Conservation (phyloP, 2,329 filamentous ascomycete species). For the Penicillium sumatraense region DNA sequence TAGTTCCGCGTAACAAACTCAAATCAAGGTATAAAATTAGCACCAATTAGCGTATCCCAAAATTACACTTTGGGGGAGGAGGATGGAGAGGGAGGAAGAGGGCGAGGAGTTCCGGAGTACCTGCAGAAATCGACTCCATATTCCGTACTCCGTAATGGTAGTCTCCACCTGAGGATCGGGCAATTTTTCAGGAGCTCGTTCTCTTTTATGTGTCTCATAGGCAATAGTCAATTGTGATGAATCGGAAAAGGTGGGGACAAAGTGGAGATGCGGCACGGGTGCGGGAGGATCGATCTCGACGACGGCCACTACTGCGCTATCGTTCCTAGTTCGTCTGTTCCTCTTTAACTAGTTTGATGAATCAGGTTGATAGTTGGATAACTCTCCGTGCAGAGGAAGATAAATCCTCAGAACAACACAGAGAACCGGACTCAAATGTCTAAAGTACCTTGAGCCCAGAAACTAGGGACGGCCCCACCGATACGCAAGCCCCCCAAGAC, state of each 20-base stretch:
- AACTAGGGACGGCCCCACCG: neutral
- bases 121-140: constrained; percentile 24
- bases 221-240: constrained; percentile 19
- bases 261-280: constrained; percentile 19
- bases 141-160: neutral
- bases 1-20: constrained; percentile 13
- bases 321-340: neutral
- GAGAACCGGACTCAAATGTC: neutral
- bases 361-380: neutral
- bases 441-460: neutral
- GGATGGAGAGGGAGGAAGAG: neutral
- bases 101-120: constrained; percentile 13
- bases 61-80: constrained; percentile 6
- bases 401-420: neutral
- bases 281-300: constrained; percentile 21
- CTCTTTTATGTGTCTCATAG: constrained; percentile 20
- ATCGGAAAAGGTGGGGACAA: constrained; percentile 20
- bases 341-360: neutral
- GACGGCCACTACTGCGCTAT: neutral
- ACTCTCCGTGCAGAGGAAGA: neutral
- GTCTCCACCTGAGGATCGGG: constrained; percentile 15
- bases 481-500: neutral
- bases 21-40: constrained; percentile 8
- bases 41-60: neutral
- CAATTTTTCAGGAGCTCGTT: constrained; percentile 21